phyloP scores from a whole-genome alignment of 139 green algal species.

The Chlorella sorokiniana region DNA sequence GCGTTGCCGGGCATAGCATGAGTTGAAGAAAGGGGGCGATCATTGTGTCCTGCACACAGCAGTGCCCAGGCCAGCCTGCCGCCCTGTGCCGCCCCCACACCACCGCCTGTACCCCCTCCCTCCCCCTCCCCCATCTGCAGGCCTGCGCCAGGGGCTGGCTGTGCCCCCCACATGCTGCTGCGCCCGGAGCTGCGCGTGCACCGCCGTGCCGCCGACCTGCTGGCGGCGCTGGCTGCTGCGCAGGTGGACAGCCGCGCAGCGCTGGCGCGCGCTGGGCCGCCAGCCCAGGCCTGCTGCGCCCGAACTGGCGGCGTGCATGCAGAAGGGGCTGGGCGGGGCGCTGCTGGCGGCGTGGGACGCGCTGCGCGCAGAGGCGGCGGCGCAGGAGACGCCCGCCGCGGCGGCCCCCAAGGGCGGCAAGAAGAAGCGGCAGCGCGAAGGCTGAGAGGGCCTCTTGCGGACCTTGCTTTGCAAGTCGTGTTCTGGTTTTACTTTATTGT shows the following conservation, averaged over 20 bases:
- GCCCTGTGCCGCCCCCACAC: neutral
- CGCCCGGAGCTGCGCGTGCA: slow-evolving; percentile 62
- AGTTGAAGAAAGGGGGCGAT: neutral
- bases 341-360: slow-evolving; percentile 60
- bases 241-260: slow-evolving; percentile 46
- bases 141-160: slow-evolving; percentile 45
- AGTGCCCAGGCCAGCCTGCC: neutral
- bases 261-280: slow-evolving; percentile 55
- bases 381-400: neutral
- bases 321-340: slow-evolving; percentile 28
- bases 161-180: slow-evolving; percentile 51
- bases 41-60: neutral
- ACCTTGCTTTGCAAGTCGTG: neutral
- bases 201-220: slow-evolving; percentile 63
- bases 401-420: neutral
- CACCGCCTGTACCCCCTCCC: neutral
- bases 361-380: slow-evolving; percentile 29
- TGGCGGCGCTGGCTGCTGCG: slow-evolving; percentile 45
- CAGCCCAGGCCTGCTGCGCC: slow-evolving; percentile 53
- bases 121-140: neutral
- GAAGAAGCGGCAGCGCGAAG: neutral
- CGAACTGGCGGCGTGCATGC: slow-evolving; percentile 68
- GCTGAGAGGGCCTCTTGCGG: no score
- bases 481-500: neutral
- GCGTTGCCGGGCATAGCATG: no score